Evolutionary conservation across 75 land plant genomes (phyloP), one percentile per base, ranked within the genome.

Genomic region (Pinus taeda): DNA sequence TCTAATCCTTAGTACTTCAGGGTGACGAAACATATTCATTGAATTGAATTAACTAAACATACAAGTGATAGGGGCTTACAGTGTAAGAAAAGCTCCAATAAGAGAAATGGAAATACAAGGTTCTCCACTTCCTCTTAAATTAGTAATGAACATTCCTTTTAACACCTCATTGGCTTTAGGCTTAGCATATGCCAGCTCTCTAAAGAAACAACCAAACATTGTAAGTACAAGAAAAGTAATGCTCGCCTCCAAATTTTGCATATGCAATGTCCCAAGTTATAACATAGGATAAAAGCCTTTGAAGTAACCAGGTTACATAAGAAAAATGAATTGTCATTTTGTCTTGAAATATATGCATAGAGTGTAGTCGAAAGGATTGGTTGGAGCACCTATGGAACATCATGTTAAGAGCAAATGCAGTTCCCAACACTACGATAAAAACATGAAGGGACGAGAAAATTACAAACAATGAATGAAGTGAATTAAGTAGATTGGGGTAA

Each of bases 21-120:
- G 1, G 1, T 33, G 33, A 33, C 33, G 1, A 33, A 33, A 33
- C 33, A 33, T 39, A 39, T 0, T 39, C 42, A 39, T 39, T 39
- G 42, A 39, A 5, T 0, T 4, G 42, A 4, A 39, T 39, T 4
- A 39, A 39, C 0, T 0, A 39, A 5, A 39, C 6, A 4, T 5
- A 4, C 42, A 39, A 39, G 64, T 30, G 3, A 8, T 21, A 3
- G 15, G n/a, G 57, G 57, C 82, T 79, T 83, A 88, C 81, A 93
- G 97, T 84, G 93, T 84, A 73, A 95, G 89, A 87, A 95, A 91
- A 3, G 98, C 98, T 60, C 98, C 98, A 83, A 95, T 87, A 18
- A 95, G 90, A 58, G 97, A 95, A 78, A 96, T 94, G 2, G 96
- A 94, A 63, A 88, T 83, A 14, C 82, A 89, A 77, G 90, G 91